phyloP scores from a whole-genome alignment of 2,329 filamentous ascomycete genomes.

The Penicillium sp. region DNA sequence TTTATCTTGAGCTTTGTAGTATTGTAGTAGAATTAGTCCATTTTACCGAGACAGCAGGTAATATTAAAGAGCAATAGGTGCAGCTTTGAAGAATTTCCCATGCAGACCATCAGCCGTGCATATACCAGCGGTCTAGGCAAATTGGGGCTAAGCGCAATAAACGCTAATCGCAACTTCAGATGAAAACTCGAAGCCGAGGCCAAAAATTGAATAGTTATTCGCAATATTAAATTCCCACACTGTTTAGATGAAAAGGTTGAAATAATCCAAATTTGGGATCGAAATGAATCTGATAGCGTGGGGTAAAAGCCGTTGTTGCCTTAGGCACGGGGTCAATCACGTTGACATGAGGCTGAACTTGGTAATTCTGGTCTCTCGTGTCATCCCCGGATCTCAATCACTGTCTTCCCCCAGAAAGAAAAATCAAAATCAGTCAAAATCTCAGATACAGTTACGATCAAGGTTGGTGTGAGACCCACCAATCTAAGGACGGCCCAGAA shows the following conservation, averaged over 20 bases:
- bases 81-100: background rate
- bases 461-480: conserved; percentile 8
- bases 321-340: background rate
- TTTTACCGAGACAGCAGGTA: background rate
- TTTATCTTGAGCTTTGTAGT: background rate
- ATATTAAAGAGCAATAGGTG: background rate
- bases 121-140: conserved; percentile 2
- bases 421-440: background rate
- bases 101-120: conserved; percentile 3
- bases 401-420: background rate
- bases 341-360: conserved; percentile 1
- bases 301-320: background rate
- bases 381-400: background rate
- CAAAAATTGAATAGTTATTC: background rate
- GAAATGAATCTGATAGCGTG: conserved; percentile 2
- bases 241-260: background rate
- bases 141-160: background rate
- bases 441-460: background rate
- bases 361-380: background rate
- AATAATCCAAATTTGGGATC: background rate
- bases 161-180: background rate
- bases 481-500: conserved; percentile 9
- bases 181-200: background rate
- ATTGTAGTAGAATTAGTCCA: background rate
- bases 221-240: background rate